Evolutionary conservation across 495 filamentous ascomycete genomes (phyloP), one percentile per base, ranked within the genome.

Genomic region (Hypomontagnella submonticulosa): DNA sequence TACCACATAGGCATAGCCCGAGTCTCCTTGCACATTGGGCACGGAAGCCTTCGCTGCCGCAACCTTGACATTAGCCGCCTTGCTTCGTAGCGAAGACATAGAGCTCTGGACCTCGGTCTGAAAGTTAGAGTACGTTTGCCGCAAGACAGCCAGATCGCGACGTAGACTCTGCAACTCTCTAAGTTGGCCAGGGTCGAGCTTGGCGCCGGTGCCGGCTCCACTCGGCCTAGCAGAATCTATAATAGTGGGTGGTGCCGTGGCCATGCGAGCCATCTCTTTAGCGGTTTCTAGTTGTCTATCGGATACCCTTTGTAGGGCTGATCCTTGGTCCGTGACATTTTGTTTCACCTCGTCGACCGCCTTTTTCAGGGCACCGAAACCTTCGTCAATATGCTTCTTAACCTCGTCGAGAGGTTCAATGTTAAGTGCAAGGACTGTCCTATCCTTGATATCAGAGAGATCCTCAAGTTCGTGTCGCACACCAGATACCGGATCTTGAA

Each of bases 401-500:
- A 99, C 93, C 73, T 99, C 95, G 75, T 98, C 96, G 16, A 99
- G 82, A n/a, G 86, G 86, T 67, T 99, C 95, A 10, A 98, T 85
- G 71, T 99, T 99, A 51, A 99, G 81, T 4, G 93, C 96, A 12
- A 99, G 82, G 0, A 99, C 96, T 3, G 92, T 91, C 20, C 93
- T 87, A 73, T 99, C 94, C 76, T 96, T 97, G 58, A 99, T 90
- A 70, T 99, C 95, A n/a, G 77, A 86, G 19, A 98, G 79, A 75
- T 98, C 95, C 73, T 99, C 95, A 34, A 99, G 79, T 73, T 98
- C 95, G 73, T 99, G 92, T 16, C 95, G 90, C 19, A 97, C 91
- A 4, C 95, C 96, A 7, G 93, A 97, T 9, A 97, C 84, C 4
- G 94, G 88, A 74, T 99, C 95, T 75, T 99, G 96, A 37, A 99